These are phyloP conservation scores for Avena eriantha DNA, from an alignment of 176 grass and related monocot genomes.

Conservation along the genomic window DNA sequence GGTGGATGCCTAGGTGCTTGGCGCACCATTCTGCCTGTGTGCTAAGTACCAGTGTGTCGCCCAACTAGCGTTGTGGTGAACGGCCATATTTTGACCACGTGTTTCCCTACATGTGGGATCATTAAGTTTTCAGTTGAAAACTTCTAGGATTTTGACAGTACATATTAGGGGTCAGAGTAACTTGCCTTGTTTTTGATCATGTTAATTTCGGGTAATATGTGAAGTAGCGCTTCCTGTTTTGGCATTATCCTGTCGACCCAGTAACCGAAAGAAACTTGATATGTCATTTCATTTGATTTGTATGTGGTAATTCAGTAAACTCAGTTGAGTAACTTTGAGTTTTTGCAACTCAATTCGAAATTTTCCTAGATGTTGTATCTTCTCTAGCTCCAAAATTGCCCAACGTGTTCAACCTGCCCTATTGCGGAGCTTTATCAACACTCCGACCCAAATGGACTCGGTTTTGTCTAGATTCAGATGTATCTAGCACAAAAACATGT, in stretches of 20 bases:
- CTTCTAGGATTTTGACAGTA: background rate
- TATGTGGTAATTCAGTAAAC: background rate
- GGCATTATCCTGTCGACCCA: background rate
- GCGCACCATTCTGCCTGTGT: background rate
- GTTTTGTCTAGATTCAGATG: no score
- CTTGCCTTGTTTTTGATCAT: conserved; percentile 10
- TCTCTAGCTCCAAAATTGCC: conserved; percentile 11
- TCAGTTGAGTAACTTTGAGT: background rate
- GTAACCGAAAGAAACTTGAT: background rate
- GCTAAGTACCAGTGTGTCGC: background rate
- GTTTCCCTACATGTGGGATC: background rate
- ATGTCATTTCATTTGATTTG: background rate
- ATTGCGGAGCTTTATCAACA: conserved; percentile 16
- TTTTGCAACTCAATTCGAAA: background rate
- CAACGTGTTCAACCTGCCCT: background rate
- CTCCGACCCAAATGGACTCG: no score
- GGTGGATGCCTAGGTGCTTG: background rate
- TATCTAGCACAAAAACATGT: no score
- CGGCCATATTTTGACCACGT: background rate
- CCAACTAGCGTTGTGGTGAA: background rate
- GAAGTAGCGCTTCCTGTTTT: background rate
- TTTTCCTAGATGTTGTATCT: background rate
- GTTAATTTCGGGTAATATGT: background rate
- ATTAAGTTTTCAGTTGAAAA: background rate
- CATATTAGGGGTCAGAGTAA: background rate